Base-by-base conservation (phyloP, 2,329 filamentous ascomycete species). In the Fusarium cyanostomum region DNA sequence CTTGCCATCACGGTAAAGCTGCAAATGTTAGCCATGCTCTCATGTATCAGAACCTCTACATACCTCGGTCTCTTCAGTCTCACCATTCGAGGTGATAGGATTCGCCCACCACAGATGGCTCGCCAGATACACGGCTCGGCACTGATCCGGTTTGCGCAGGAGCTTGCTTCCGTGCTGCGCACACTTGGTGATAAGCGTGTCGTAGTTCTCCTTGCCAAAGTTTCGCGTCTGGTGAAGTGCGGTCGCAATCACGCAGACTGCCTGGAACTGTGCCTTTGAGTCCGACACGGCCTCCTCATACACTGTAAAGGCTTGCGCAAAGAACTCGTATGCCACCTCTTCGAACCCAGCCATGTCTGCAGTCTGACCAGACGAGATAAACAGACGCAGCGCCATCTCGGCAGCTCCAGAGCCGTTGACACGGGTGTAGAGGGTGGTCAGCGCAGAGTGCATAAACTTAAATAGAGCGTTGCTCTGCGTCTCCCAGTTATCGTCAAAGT, bases 101-200 rank as follows among this genome's bases (percentile, higher is more conserved):
- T 92, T 94, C 1, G 93, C 92, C 95, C 95, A 99, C 95, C 95
- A 99, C 49, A 99, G 79, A 77, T 99, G 95, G 75, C 94, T 97
- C 4, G 95, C 95, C 67, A 99, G 81, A 73, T 98, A 99, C 10
- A 99, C 95, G 0, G 95, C 95, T 21, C 95, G 89, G 75, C 95
- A 99, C 79, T 99, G 95, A 75, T 99, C 95, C 2, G 95, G 96
- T 80, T 99, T 99, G 78, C 97, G 94, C 69, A 99, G 84, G 66
- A 99, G 82, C 77, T 98, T 99, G 80, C 94, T 97, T 15, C 95
- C 94, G 74, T 99, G 96, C 68, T 98, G 85, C 3, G 96, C 94
- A 67, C 93, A 96, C 79, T 99, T 99, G 9, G 95, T 99, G 73
- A 99, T 99, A 30, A 99, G 83, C 0, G 95, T 99, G 76, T 99